Evolutionary conservation across 768 basidiomycete genomes (phyloP).

Genomic region (Stropharia rugosoannulata): DNA sequence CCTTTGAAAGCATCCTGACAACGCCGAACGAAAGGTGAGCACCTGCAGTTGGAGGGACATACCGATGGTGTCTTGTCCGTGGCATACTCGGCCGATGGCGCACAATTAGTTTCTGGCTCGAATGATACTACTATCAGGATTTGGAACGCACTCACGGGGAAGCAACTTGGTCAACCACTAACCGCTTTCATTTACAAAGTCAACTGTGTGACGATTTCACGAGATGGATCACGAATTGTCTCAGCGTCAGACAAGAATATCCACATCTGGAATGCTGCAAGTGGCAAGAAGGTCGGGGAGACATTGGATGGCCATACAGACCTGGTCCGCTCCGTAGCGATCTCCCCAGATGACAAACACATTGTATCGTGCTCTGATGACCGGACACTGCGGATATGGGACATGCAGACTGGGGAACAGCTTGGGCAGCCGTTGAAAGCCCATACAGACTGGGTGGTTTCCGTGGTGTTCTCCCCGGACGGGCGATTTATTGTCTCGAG

Average conservation of each 20-base stretch:
- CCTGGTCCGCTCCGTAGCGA: background rate
- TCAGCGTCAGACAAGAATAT: slow-evolving; percentile 6
- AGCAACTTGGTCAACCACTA: too few relatives aligned
- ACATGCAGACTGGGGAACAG: background rate
- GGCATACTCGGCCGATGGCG: too few relatives aligned
- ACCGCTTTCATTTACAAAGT: too few relatives aligned
- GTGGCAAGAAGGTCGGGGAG: background rate
- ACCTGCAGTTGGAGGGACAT: too few relatives aligned
- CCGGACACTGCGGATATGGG: slow-evolving; percentile 10
- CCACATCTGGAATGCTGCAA: slow-evolving; percentile 9
- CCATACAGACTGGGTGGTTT: slow-evolving; percentile 5
- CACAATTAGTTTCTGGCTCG: too few relatives aligned
- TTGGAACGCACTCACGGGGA: too few relatives aligned
- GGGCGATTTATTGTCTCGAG: too few relatives aligned
- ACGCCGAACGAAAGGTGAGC: too few relatives aligned
- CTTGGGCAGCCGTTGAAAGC: background rate
- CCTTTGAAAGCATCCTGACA: too few relatives aligned
- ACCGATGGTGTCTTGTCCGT: too few relatives aligned
- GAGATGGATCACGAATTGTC: background rate
- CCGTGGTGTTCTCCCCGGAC: background rate
- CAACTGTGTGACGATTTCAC: slow-evolving; percentile 7
- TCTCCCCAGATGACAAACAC: slow-evolving; percentile 3
- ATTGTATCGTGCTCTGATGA: slow-evolving; percentile 10
- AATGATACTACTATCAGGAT: too few relatives aligned
- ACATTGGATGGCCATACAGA: background rate